These are phyloP conservation scores for Yamadazyma mexicana DNA, from an alignment of 1,139 yeast species.

Conservation along the genomic window DNA sequence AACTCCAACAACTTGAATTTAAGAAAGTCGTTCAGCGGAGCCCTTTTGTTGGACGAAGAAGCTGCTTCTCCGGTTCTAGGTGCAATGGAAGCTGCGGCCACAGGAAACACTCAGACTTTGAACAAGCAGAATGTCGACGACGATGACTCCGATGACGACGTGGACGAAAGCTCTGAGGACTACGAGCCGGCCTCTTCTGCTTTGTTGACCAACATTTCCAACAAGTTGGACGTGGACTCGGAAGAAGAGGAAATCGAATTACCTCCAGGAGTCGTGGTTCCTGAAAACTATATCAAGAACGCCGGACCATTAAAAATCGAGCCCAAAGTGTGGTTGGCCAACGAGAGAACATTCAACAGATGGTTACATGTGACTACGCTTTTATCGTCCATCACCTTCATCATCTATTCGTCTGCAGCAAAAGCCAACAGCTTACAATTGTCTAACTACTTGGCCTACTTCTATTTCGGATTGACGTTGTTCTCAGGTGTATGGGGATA, in stretches of 20 bases:
- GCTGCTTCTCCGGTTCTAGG: neutral
- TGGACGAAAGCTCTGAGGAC: constrained; percentile 16
- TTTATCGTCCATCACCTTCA: constrained; percentile 82
- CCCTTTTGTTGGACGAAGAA: constrained; percentile 23
- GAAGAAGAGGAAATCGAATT: constrained; percentile 82
- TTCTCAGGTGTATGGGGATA: constrained; percentile 92
- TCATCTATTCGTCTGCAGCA: constrained; percentile 76
- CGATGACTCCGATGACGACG: constrained; percentile 12
- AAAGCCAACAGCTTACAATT: constrained; percentile 56
- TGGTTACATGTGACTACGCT: constrained; percentile 94
- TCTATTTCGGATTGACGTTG: constrained; percentile 76
- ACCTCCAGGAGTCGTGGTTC: constrained; percentile 88
- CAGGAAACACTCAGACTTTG: neutral
- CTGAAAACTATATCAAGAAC: constrained; percentile 75
- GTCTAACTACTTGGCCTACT: constrained; percentile 69
- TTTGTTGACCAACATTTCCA: constrained; percentile 8
- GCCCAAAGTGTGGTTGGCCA: constrained; percentile 97
- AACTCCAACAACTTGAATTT: constrained; percentile 31
- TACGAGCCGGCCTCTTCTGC: constrained; percentile 4
- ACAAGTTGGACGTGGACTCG: constrained; percentile 65
- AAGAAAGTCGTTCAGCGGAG: constrained; percentile 44
- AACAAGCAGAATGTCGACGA: constrained; percentile 6
- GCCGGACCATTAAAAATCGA: constrained; percentile 92
- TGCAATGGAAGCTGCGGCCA: neutral
- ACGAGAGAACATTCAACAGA: constrained; percentile 93